Percentiles rank a stretch among this genome's conserved stretches.
Conservation (phyloP, 2,329 filamentous ascomycete genomes). For the Sclerotinia subarctica region DNA sequence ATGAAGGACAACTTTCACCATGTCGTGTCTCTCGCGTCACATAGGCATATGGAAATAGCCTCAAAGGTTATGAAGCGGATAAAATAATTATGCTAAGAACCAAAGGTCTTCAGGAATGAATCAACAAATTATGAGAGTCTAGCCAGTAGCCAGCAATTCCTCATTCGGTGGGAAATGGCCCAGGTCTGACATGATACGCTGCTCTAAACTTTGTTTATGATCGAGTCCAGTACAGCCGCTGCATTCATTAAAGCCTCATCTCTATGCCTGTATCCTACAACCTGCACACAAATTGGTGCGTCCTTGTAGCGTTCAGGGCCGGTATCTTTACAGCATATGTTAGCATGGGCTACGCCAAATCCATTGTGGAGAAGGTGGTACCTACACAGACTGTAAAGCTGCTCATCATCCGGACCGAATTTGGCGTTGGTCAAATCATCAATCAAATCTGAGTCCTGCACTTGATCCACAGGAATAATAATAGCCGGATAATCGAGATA, state of each 20-base stretch:
- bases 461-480: slow-evolving; percentile 26
- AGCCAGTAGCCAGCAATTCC: not conserved
- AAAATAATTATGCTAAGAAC: not conserved
- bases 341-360: slow-evolving; percentile 11
- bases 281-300: slow-evolving; percentile 35
- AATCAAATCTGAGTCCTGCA: slow-evolving; percentile 30
- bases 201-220: not conserved
- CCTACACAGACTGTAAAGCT: slow-evolving; percentile 35
- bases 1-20: not conserved
- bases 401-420: slow-evolving; percentile 31
- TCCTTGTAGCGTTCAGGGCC: slow-evolving; percentile 35
- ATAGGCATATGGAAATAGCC: no score
- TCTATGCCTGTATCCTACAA: slow-evolving; percentile 38
- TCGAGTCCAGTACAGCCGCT: slow-evolving; percentile 32
- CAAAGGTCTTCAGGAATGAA: not conserved
- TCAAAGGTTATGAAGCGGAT: not conserved
- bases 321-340: slow-evolving; percentile 33
- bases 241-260: slow-evolving; percentile 36
- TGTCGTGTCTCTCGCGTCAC: not conserved
- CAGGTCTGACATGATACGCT: not conserved
- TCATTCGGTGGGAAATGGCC: not conserved
- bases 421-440: slow-evolving; percentile 35
- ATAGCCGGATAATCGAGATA: slow-evolving; percentile 33
- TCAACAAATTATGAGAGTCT: not conserved
- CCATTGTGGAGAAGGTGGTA: slow-evolving; percentile 10